Conservation (phyloP, 2,329 filamentous ascomycete species). For the Colletotrichum sp. region DNA sequence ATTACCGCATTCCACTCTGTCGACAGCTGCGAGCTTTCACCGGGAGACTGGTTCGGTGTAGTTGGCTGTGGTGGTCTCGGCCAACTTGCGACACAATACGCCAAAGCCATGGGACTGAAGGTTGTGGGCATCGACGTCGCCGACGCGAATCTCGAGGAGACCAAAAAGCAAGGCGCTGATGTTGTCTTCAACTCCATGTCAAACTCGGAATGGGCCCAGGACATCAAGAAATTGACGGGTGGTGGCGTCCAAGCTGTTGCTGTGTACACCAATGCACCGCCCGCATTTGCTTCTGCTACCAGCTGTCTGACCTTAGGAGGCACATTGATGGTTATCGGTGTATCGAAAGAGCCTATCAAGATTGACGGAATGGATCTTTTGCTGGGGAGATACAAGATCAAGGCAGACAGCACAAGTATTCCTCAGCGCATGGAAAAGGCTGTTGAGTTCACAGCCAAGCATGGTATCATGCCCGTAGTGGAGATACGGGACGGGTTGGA, state of each 20-base stretch:
- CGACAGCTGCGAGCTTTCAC: slow-evolving; percentile 38
- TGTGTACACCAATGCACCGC: slow-evolving; percentile 42
- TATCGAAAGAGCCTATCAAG: slow-evolving; percentile 39
- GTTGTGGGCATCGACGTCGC: slow-evolving; percentile 49
- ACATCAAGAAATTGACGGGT: slow-evolving; percentile 45
- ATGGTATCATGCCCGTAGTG: slow-evolving; percentile 44
- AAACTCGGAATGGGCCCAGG: slow-evolving; percentile 38
- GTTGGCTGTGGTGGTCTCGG: slow-evolving; percentile 50
- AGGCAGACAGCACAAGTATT: slow-evolving; percentile 45
- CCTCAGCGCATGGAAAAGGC: slow-evolving; percentile 47
- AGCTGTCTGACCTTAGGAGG: slow-evolving; percentile 40
- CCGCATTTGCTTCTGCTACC: slow-evolving; percentile 40
- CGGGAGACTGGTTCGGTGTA: slow-evolving; percentile 45
- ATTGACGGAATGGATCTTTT: slow-evolving; percentile 43
- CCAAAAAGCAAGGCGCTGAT: slow-evolving; percentile 44
- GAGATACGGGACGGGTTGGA: slow-evolving; percentile 41
- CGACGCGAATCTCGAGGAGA: slow-evolving; percentile 43
- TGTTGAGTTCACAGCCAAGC: slow-evolving; percentile 46
- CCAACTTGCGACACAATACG: slow-evolving; percentile 50
- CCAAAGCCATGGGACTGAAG: slow-evolving; percentile 49
- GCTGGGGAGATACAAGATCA: slow-evolving; percentile 43
- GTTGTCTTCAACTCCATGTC: slow-evolving; percentile 46
- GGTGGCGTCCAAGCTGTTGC: slow-evolving; percentile 46
- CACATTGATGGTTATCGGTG: slow-evolving; percentile 47
- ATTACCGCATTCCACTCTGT: slow-evolving; percentile 49